Base-by-base conservation (phyloP, 2,329 filamentous ascomycete genomes). In the Myriangium duriaei region DNA sequence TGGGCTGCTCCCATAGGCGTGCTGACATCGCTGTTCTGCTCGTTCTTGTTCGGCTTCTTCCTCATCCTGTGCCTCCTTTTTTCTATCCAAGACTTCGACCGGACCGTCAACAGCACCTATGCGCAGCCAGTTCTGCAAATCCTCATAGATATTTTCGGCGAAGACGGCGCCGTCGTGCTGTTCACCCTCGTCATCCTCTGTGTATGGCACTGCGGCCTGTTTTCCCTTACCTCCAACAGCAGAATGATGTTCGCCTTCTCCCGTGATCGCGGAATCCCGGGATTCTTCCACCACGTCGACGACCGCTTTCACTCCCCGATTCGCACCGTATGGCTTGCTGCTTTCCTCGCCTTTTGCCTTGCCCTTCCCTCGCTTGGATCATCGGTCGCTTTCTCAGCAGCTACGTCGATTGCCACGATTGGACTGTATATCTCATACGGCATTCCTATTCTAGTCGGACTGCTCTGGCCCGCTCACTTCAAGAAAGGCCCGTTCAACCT, bases 161-260 rank as follows among this genome's bases (percentile, higher is more conserved):
- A 71, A 39, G 56, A 68, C 32, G 70, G 71, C 3, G 72, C 71
- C 0, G 62, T 75, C 6, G 70, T 61, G 1, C 50, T 74, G 5
- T 74, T 75, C 54, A 63, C 57, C 1, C 53, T 75, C 11, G 61
- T 75, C 43, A 72, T 75, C 46, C 55, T 75, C 19, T 75, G 72
- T 40, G 68, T 75, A 3, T 76, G 72, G 72, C 72, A 75, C 49
- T 74, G 70, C 42, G 72, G 71, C 0, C 59, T 75, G 0, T 75
- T 76, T 49, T 67, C 62, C 35, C 60, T 76, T 59, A 75, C 71
- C 0, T 65, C 60, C 34, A 74, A 74, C 48, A 67, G 62, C 28
- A 60, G 71, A 16, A 74, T 74, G 71, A 74, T 74, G 68, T 74
- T 72, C 46, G 69, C 69, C 1, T 74, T 74, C 47, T 59, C 37